These are phyloP conservation scores for Penicillium sp. DNA, from an alignment of 2,329 filamentous ascomycete species.

Conservation along the genomic window DNA sequence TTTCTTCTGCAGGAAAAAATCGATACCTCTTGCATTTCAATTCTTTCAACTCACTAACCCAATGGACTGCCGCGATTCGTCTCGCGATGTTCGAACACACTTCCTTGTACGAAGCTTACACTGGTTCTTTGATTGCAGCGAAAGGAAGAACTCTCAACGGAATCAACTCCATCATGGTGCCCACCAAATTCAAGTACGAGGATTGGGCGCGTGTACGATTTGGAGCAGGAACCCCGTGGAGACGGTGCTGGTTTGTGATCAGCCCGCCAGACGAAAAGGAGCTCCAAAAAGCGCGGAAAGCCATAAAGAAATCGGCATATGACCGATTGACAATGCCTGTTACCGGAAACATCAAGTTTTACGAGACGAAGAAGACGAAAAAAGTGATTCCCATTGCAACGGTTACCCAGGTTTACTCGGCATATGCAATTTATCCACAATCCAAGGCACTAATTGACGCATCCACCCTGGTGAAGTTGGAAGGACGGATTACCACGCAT, in stretches of 20 bases:
- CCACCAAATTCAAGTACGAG: constrained; percentile 72
- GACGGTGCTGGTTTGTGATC: constrained; percentile 94
- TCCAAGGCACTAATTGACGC: constrained; percentile 91
- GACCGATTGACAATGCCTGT: constrained; percentile 69
- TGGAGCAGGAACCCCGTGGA: constrained; percentile 92
- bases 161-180: constrained; percentile 84
- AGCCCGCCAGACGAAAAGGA: constrained; percentile 93
- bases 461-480: constrained; percentile 89
- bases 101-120: constrained; percentile 93
- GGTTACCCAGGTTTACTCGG: constrained; percentile 84
- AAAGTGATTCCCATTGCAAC: constrained; percentile 88
- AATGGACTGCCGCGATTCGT: constrained; percentile 94
- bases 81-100: constrained; percentile 93
- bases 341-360: constrained; percentile 92
- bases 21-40: constrained; percentile 96
- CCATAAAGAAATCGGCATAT: constrained; percentile 75
- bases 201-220: constrained; percentile 96
- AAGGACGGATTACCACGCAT: constrained; percentile 87
- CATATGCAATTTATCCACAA: constrained; percentile 94
- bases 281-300: constrained; percentile 77
- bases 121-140: constrained; percentile 88
- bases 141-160: constrained; percentile 89
- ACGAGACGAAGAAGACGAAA: constrained; percentile 90
- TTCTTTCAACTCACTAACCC: constrained; percentile 84
- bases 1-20: constrained; percentile 94